Conservation (phyloP, 305 asterid genomes). For the Fraxinus latifolia region DNA sequence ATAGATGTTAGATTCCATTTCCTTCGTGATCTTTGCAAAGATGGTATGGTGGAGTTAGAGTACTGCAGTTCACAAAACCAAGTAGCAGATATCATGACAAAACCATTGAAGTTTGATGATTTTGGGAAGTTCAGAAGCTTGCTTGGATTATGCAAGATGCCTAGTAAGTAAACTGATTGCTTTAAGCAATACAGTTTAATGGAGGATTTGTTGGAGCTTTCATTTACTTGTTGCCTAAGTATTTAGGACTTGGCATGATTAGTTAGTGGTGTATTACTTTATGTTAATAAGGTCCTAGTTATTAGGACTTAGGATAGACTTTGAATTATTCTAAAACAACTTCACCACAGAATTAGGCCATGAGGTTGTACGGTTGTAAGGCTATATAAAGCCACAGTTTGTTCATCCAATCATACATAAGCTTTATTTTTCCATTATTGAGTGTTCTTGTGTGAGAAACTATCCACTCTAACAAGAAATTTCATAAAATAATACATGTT, state of each 20-base stretch:
- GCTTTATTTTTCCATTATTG: too few relatives aligned
- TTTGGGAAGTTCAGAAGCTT: background rate
- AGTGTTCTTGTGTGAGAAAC: background rate
- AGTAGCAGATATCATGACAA: conserved; percentile 15
- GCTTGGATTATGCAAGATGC: background rate
- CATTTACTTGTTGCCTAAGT: background rate
- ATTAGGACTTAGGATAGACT: background rate
- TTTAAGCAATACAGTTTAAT: background rate
- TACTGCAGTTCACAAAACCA: background rate
- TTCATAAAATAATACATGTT: too few relatives aligned
- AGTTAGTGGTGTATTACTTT: background rate
- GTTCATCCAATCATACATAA: background rate
- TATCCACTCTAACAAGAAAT: background rate
- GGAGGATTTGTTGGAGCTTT: background rate
- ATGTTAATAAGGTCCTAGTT: background rate
- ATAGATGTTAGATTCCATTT: background rate
- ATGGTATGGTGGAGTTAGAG: background rate
- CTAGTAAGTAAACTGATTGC: background rate
- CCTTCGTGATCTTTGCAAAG: background rate
- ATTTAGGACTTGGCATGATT: background rate
- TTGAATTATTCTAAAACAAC: background rate
- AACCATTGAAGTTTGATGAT: conserved; percentile 15
- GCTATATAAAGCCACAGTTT: background rate
- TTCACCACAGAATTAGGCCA: too few relatives aligned
- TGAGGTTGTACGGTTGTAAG: background rate